These are phyloP conservation scores for Pythium rishiriense DNA, from an alignment of 352 stramenopile genomes.

Conservation along the genomic window DNA sequence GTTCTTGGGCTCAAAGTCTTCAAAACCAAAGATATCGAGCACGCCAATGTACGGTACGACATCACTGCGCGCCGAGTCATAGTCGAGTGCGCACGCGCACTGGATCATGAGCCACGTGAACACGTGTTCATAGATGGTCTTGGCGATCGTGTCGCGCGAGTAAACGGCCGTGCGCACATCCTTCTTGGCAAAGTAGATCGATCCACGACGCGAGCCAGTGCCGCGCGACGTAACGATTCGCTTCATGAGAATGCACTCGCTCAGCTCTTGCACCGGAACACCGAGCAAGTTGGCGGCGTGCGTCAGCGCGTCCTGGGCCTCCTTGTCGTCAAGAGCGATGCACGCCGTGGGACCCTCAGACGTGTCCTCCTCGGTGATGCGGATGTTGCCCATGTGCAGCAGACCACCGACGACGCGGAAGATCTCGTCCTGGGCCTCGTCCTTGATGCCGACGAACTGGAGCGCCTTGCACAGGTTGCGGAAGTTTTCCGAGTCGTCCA, in stretches of 20 bases:
- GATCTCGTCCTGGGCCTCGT: constrained; percentile 67
- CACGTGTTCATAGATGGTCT: constrained; percentile 88
- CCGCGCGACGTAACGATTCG: constrained; percentile 73
- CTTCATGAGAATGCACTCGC: constrained; percentile 75
- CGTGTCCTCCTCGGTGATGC: constrained; percentile 69
- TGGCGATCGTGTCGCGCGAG: constrained; percentile 88
- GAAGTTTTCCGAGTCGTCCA: constrained; percentile 77
- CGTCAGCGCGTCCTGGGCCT: constrained; percentile 45
- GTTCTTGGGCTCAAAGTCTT: constrained; percentile 88
- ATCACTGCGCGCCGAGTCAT: constrained; percentile 78
- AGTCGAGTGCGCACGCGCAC: constrained; percentile 75
- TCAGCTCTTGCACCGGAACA: constrained; percentile 62
- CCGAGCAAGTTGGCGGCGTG: constrained; percentile 67
- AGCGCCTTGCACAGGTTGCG: constrained; percentile 59
- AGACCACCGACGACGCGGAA: constrained; percentile 72
- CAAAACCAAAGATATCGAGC: constrained; percentile 93
- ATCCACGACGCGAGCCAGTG: constrained; percentile 51
- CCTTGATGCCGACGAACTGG: constrained; percentile 72
- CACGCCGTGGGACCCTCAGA: constrained; percentile 73
- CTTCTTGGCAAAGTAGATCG: constrained; percentile 80
- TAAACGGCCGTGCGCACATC: constrained; percentile 70
- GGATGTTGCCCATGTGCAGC: constrained; percentile 80
- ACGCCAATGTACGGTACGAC: constrained; percentile 89
- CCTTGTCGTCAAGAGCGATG: constrained; percentile 46
- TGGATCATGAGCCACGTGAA: constrained; percentile 90